phyloP scores from a whole-genome alignment of 768 basidiomycete species.

The Lactarius deliciosus region DNA sequence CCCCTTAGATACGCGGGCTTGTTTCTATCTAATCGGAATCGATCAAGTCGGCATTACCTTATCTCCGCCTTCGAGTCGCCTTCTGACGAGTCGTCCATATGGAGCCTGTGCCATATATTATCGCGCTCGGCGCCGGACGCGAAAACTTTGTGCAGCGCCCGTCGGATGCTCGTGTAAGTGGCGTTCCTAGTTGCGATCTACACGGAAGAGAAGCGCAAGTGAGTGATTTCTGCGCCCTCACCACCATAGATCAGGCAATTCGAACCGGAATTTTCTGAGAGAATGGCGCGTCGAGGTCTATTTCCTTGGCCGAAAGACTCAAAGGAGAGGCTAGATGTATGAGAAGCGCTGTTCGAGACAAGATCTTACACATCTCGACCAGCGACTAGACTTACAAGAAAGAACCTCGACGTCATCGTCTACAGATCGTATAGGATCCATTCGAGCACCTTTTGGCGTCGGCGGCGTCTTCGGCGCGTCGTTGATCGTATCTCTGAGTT shows the following conservation, averaged over 20 bases:
- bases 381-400: constrained; percentile 35
- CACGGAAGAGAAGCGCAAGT: not conserved
- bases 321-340: constrained; percentile 16
- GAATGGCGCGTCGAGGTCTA: constrained; percentile 42
- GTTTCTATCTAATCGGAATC: not conserved
- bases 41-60: constrained; percentile 8
- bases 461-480: not conserved
- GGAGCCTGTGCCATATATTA: constrained; percentile 35
- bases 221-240: not conserved
- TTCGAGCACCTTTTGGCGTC: not conserved
- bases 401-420: constrained; percentile 28
- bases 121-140: constrained; percentile 31
- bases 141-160: constrained; percentile 42
- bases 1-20: not conserved
- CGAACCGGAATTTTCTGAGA: constrained; percentile 47
- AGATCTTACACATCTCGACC: constrained; percentile 31
- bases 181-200: constrained; percentile 26
- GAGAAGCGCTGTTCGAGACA: not conserved
- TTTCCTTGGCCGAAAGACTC: constrained; percentile 35
- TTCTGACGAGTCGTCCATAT: constrained; percentile 23
- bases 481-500: not conserved
- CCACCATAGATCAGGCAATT: not conserved
- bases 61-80: constrained; percentile 34
- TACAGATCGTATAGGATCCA: constrained; percentile 20
- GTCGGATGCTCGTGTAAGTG: constrained; percentile 42